Evolutionary conservation across 352 stramenopile species (phyloP).

Genomic region (Globisporangium barbulae): DNA sequence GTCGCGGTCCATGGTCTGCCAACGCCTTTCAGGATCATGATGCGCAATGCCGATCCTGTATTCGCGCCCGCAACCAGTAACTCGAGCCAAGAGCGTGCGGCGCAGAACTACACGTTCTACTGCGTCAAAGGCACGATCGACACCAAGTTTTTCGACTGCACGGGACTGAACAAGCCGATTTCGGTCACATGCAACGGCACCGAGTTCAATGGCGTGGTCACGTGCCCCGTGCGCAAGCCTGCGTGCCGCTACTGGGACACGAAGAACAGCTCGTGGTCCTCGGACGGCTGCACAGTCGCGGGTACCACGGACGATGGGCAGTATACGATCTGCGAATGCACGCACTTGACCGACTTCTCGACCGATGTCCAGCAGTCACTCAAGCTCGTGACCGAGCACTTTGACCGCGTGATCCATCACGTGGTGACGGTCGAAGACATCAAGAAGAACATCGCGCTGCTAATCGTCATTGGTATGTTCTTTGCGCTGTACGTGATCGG

Average conservation of each 20-base stretch:
- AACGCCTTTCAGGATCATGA: constrained; percentile 44
- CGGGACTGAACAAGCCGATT: constrained; percentile 30
- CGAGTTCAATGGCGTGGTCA: constrained; percentile 42
- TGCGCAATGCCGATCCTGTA: constrained; percentile 46
- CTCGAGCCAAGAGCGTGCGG: constrained; percentile 6
- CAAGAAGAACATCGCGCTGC: constrained; percentile 49
- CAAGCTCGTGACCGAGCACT: constrained; percentile 51
- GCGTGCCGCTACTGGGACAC: constrained; percentile 62
- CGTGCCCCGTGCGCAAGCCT: constrained; percentile 45
- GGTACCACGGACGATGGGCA: constrained; percentile 53
- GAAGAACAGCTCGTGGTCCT: constrained; percentile 42
- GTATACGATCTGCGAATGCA: constrained; percentile 77
- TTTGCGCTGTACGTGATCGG: constrained; percentile 49
- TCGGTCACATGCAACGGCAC: constrained; percentile 52
- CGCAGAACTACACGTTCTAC: constrained; percentile 36
- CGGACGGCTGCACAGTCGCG: constrained; percentile 45
- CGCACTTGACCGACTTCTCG: constrained; percentile 71
- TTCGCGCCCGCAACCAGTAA: constrained; percentile 13
- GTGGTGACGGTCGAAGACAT: constrained; percentile 55
- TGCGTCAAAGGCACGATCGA: constrained; percentile 44
- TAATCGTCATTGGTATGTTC: constrained; percentile 48
- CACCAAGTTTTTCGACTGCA: constrained; percentile 58
- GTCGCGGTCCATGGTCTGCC: constrained; percentile 32
- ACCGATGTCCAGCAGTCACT: constrained; percentile 62
- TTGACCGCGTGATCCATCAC: constrained; percentile 54